A percentile compares a stretch with the other conserved stretches of the same genome.
Conservation (phyloP, 345 rosid species). For the Ailanthus altissimus region DNA sequence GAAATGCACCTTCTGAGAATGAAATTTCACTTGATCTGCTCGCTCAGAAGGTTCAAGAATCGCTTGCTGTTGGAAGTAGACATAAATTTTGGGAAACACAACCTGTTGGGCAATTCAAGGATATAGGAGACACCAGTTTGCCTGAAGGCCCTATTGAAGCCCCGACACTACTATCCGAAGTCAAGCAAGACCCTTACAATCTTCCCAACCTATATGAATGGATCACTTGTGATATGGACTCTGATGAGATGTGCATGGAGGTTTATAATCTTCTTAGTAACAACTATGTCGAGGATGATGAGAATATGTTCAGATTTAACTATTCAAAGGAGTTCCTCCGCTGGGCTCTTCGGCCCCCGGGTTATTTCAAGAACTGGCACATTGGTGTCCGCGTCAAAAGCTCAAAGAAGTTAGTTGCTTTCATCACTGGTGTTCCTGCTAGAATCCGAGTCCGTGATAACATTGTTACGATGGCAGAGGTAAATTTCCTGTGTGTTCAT, state of each 20-base stretch:
- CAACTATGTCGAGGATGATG: slow-evolving; percentile 58
- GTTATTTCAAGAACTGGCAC: slow-evolving; percentile 48
- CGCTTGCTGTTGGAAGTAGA: slow-evolving; percentile 32
- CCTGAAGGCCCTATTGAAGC: slow-evolving; percentile 50
- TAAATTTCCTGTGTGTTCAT: slow-evolving; percentile 48
- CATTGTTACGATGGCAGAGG: slow-evolving; percentile 41
- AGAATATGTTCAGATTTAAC: slow-evolving; percentile 52
- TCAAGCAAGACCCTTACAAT: slow-evolving; percentile 55
- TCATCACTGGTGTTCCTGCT: slow-evolving; percentile 47
- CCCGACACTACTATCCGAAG: slow-evolving; percentile 38
- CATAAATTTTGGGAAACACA: slow-evolving; percentile 64
- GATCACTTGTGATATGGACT: slow-evolving; percentile 44
- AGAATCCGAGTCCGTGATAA: slow-evolving; percentile 40
- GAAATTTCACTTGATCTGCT: slow-evolving; percentile 32
- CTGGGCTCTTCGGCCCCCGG: slow-evolving; percentile 61
- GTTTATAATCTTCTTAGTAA: slow-evolving; percentile 41
- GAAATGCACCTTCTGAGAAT: slow-evolving; percentile 17
- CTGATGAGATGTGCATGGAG: slow-evolving; percentile 39
- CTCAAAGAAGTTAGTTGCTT: slow-evolving; percentile 48
- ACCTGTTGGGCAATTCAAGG: slow-evolving; percentile 54
- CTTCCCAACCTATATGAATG: slow-evolving; percentile 49
- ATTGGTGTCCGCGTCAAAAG: slow-evolving; percentile 43
- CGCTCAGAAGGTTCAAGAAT: slow-evolving; percentile 39
- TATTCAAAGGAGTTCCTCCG: slow-evolving; percentile 55
- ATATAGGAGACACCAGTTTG: slow-evolving; percentile 39